Conservation (phyloP, 164 flowering plant species). For the Nymphaea thermarum region DNA sequence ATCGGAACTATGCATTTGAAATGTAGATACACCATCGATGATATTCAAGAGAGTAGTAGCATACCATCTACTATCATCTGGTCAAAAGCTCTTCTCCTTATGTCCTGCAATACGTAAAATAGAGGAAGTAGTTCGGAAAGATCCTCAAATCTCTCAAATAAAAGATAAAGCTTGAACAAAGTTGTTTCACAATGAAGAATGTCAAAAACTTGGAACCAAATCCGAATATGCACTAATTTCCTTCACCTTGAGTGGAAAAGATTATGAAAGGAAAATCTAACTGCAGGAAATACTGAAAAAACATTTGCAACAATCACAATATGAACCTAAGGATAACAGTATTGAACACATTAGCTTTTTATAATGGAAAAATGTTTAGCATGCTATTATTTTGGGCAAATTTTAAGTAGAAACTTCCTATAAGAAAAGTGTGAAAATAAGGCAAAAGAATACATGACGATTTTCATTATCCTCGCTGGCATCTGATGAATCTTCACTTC, state of each 20-base stretch:
- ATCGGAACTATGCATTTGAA: neutral
- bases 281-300: no score
- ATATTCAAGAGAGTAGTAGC: neutral
- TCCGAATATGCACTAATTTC: no score
- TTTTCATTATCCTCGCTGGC: slow-evolving; percentile 57
- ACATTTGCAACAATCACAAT: no score
- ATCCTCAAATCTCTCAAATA: neutral
- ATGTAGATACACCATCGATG: neutral
- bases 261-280: no score
- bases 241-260: no score
- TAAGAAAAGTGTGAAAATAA: neutral
- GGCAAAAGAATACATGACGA: slow-evolving; percentile 31
- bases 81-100: slow-evolving; percentile 59
- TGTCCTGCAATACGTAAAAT: slow-evolving; percentile 35
- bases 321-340: no score
- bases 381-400: no score
- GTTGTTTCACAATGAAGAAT: neutral
- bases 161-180: neutral
- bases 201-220: neutral
- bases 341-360: no score
- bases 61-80: slow-evolving; percentile 87
- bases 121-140: neutral
- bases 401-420: no score
- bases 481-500: slow-evolving; percentile 65
- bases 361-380: no score